Evolutionary conservation across 2,329 filamentous ascomycete species (phyloP), one percentile per base, ranked within the genome.

Genomic region (Reticulascus tulasneorum): DNA sequence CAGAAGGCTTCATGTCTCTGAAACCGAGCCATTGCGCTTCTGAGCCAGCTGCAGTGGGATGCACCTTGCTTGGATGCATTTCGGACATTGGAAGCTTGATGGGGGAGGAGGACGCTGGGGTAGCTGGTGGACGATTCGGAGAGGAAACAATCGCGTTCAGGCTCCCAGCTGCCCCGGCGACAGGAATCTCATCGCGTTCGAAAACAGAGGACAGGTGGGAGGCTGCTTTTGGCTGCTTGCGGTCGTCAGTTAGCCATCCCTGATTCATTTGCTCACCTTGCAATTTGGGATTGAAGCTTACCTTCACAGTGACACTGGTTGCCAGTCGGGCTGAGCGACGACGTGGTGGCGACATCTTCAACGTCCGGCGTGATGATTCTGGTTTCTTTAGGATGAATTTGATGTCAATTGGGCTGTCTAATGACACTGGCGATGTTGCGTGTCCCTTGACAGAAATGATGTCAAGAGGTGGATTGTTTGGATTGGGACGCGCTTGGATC

Each of bases 11-110:
- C 57, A 93, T 81, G 47, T 86, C 84, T 40, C 78, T 77, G 60
- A 96, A 95, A 12, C 90, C 90, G 16, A 94, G 73, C 52, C 84
- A 79, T 27, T 93, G 70, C 6, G 84, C 88, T 9, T 89, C 88
- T 18, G 93, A 89, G 3, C 84, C 77, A 28, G 86, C 70, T 35
- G 84, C 86, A 16, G 85, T 90, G 46, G 77, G 73, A 38, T 93
- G 87, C 38, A 79, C 77, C 55, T 85, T 86, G 66, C 85, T 86
- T 8, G 91, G 91, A 56, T 96, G 90, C 90, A 96, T 96, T 58
- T 95, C 89, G 41, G 82, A 79, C 46, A 74, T 73, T 30, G 83
- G 69, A 17, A 87, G 85, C 64, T 85, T 84, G 48, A 84, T 66
- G 6, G 79, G 73, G 5, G 79, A 79, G 11, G 73, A 75, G 24